Base-by-base conservation (phyloP, 805 yeast species). In the Tetrapisispora taiwanensis region DNA sequence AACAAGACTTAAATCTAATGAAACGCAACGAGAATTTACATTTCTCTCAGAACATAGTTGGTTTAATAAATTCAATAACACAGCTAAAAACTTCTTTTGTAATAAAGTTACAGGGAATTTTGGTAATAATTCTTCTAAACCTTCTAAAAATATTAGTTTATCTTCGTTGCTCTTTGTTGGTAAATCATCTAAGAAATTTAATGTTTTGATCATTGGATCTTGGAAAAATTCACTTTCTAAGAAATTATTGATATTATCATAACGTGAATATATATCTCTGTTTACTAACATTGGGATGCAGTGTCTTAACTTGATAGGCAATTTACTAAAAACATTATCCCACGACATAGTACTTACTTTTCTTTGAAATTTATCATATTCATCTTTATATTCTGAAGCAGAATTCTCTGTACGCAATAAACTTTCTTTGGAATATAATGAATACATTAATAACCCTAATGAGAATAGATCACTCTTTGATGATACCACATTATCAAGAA, bases 391-490 rank as follows among this genome's bases (percentile, higher is more conserved):
- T 46, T 81, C 82, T 30, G 72, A 74, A 4, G 74, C 54, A 12
- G 83, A 73, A 54, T 75, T 76, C 30, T 74, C 71, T 41, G 81
- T 70, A 14, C 71, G 63, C 7, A 76, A 52, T 28, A 84, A 36
- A 2, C 72, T 69, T 7, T 68, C 63, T 15, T 74, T 75, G 12
- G 78, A 75, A 62, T 84, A 89, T 3, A 89, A 62, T 51, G 77
- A 80, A 58, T 73, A 82, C 3, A 88, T 78, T 45, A 92, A 59
- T 52, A 85, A 73, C 1, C 95, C 97, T 10, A 92, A 56, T 0
- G 96, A 78, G 71, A 89, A 92, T 31, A 85, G 74, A 59, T 92
- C 99, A 55, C 84, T 80, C 17, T 78, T 77, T 30, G 76, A 75
- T 30, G 76, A 78, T 3, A 86, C 67, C 19, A 73, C 71, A 44